Percentiles rank a stretch among this genome's conserved stretches.
phyloP scores from a whole-genome alignment of 176 grass and related monocot species.

The Carex parvula region DNA sequence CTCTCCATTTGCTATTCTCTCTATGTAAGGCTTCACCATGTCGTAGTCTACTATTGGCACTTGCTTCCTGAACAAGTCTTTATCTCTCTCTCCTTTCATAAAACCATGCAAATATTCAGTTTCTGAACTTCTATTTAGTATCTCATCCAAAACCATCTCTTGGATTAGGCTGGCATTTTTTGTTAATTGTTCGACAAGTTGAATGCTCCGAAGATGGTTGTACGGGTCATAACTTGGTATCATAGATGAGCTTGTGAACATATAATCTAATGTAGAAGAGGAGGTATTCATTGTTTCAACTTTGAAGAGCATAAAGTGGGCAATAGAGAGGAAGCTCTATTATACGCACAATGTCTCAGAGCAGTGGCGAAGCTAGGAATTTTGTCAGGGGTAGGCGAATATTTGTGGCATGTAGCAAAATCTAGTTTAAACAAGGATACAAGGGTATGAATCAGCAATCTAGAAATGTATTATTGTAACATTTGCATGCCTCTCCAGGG shows the following conservation, averaged over 20 bases:
- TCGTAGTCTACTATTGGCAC: slow-evolving; percentile 76
- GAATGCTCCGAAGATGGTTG: slow-evolving; percentile 35
- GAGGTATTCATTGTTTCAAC: not conserved
- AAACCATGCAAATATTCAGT: slow-evolving; percentile 62
- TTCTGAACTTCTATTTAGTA: slow-evolving; percentile 44
- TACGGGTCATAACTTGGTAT: slow-evolving; percentile 44
- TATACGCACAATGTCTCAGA: too few relatives aligned
- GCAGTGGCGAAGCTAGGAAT: too few relatives aligned
- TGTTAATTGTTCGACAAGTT: slow-evolving; percentile 61
- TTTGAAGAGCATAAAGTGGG: too few relatives aligned
- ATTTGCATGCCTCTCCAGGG: too few relatives aligned
- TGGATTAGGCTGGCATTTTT: slow-evolving; percentile 45
- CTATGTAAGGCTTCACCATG: slow-evolving; percentile 60
- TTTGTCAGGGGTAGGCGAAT: too few relatives aligned
- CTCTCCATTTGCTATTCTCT: slow-evolving; percentile 60
- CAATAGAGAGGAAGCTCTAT: too few relatives aligned
- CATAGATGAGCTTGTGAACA: slow-evolving; percentile 17
- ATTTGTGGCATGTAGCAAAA: too few relatives aligned
- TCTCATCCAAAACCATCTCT: slow-evolving; percentile 44
- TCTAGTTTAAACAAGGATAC: too few relatives aligned
- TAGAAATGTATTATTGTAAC: too few relatives aligned
- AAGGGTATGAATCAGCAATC: too few relatives aligned
- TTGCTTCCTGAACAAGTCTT: slow-evolving; percentile 36
- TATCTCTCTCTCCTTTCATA: slow-evolving; percentile 13
- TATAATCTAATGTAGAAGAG: not conserved